A percentile compares a stretch with the other conserved stretches of the same genome.
phyloP scores from a whole-genome alignment of 441 rosid species.

The Rhodomyrtus psidioides region DNA sequence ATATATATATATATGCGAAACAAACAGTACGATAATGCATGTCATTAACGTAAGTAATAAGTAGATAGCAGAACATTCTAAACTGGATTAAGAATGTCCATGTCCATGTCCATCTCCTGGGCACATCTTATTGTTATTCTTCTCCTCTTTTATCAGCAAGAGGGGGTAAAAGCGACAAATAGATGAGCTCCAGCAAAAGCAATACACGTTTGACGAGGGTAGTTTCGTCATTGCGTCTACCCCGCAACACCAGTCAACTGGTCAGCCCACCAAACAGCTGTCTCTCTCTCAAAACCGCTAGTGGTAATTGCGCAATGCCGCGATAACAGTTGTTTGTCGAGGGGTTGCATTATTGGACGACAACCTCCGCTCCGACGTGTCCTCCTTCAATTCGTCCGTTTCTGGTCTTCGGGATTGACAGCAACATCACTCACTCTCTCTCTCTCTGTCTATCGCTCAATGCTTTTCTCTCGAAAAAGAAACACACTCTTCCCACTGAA shows the following conservation, averaged over 20 bases:
- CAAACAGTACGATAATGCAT: no score
- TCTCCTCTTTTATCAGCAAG: not conserved
- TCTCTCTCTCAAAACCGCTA: not conserved
- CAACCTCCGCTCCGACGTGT: slow-evolving; percentile 31
- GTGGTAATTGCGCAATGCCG: slow-evolving; percentile 2
- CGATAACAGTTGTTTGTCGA: not conserved
- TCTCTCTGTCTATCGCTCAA: slow-evolving; percentile 13
- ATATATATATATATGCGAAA: no score
- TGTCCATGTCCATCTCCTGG: no score
- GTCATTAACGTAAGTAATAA: no score
- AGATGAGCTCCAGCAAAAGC: not conserved
- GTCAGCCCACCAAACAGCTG: slow-evolving; percentile 7
- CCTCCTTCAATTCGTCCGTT: slow-evolving; percentile 10
- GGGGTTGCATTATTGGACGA: slow-evolving; percentile 21
- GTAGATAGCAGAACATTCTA: no score
- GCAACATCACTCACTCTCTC: slow-evolving; percentile 45
- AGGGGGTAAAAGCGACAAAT: not conserved
- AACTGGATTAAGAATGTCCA: no score
- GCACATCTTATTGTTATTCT: no score
- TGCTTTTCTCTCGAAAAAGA: not conserved
- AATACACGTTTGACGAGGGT: not conserved
- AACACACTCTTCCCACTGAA: slow-evolving; percentile 22
- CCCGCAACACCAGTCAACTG: slow-evolving; percentile 10
- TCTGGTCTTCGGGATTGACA: slow-evolving; percentile 41
- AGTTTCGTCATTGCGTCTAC: not conserved